Conservation (phyloP, 2,329 filamentous ascomycete genomes). For the Pseudogymnoascus sp. region DNA sequence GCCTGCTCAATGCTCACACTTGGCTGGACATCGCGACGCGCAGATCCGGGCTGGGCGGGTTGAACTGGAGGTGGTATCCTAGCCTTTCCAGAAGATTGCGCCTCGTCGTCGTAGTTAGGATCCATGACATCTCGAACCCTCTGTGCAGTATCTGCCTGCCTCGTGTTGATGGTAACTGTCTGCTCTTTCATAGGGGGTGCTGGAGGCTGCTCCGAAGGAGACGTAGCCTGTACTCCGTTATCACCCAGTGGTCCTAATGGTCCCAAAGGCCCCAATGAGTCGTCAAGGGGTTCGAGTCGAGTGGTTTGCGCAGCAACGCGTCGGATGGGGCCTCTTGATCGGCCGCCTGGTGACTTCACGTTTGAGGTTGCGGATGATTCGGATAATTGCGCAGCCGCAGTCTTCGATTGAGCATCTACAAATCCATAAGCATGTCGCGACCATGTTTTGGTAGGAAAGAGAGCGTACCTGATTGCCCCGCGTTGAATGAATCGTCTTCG, state of each 20-base stretch:
- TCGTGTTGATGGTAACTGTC: constrained; percentile 51
- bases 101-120: constrained; percentile 63
- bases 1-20: constrained; percentile 91
- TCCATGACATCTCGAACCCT: constrained; percentile 47
- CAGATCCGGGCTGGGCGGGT: constrained; percentile 45
- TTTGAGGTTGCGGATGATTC: constrained; percentile 18
- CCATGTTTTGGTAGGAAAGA: not conserved
- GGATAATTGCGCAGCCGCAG: not conserved
- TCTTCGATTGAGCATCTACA: constrained; percentile 7
- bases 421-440: constrained; percentile 4
- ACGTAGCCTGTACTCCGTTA: constrained; percentile 29
- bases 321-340: constrained; percentile 35
- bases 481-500: constrained; percentile 22
- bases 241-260: constrained; percentile 45
- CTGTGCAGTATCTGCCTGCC: constrained; percentile 30
- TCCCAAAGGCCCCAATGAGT: constrained; percentile 70
- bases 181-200: constrained; percentile 63
- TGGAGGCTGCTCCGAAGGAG: constrained; percentile 51
- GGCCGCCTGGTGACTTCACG: constrained; percentile 24
- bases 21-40: constrained; percentile 53
- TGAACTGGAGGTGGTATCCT: constrained; percentile 61
- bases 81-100: constrained; percentile 43
- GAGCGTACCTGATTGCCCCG: constrained; percentile 17
- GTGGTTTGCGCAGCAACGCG: constrained; percentile 69
- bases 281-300: constrained; percentile 67